These are phyloP conservation scores for Westerdykella aurantiaca DNA, from an alignment of 2,329 filamentous ascomycete genomes.

Conservation along the genomic window DNA sequence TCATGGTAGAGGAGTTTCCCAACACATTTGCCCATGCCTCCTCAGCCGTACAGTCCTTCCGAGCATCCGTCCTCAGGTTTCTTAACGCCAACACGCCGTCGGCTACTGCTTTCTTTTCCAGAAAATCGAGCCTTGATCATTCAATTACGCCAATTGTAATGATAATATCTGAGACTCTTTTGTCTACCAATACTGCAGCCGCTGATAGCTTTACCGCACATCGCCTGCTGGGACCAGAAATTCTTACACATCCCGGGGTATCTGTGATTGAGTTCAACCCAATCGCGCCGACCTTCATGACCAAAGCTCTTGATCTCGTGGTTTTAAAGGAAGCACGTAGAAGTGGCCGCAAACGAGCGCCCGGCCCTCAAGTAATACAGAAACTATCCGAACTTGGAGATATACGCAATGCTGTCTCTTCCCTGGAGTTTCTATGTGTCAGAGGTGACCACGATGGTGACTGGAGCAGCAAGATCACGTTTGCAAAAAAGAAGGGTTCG, in stretches of 20 bases:
- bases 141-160: slow-evolving; percentile 64
- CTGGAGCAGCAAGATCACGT: slow-evolving; percentile 72
- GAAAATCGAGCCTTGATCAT: slow-evolving; percentile 16
- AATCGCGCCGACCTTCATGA: slow-evolving; percentile 77
- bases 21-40: slow-evolving; percentile 45
- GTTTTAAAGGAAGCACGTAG: slow-evolving; percentile 78
- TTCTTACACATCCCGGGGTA: slow-evolving; percentile 73
- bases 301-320: slow-evolving; percentile 75
- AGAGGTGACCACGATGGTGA: slow-evolving; percentile 72
- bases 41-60: slow-evolving; percentile 50
- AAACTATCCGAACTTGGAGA: slow-evolving; percentile 82
- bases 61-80: slow-evolving; percentile 68
- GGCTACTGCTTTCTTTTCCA: slow-evolving; percentile 40
- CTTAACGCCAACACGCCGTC: slow-evolving; percentile 62
- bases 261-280: slow-evolving; percentile 87
- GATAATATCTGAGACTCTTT: slow-evolving; percentile 82
- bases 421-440: slow-evolving; percentile 85
- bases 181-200: slow-evolving; percentile 77
- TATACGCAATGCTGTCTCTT: slow-evolving; percentile 84
- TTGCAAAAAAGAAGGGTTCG: slow-evolving; percentile 51
- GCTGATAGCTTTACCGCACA: slow-evolving; percentile 92
- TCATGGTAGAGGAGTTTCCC: slow-evolving; percentile 48
- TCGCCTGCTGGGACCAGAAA: slow-evolving; percentile 77
- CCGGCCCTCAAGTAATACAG: slow-evolving; percentile 72
- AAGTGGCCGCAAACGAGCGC: slow-evolving; percentile 68